These are phyloP conservation scores for Kalmusia sp. DNA, from an alignment of 2,329 filamentous ascomycete species.

Conservation along the genomic window DNA sequence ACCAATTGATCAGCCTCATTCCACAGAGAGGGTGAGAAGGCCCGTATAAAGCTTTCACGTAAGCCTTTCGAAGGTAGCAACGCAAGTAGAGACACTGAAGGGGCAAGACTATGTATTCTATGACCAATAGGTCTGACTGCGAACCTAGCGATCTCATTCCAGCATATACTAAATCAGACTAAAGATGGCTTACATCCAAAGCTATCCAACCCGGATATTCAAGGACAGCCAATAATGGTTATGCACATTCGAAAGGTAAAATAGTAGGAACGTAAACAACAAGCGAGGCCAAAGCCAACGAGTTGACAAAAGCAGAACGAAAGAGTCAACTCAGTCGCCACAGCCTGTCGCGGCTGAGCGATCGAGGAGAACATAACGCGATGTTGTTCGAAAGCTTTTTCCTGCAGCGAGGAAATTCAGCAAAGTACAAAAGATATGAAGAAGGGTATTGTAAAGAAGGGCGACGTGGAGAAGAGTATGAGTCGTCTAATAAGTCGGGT, in stretches of 20 bases:
- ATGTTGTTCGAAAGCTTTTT: slow-evolving; percentile 1
- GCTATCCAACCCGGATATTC: slow-evolving; percentile 4
- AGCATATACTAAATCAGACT: slow-evolving; percentile 7
- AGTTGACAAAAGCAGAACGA: background rate
- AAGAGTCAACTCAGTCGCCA: background rate
- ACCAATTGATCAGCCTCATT: too few species aligned
- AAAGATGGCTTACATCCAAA: background rate
- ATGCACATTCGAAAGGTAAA: slow-evolving; percentile 2
- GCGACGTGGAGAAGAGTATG: background rate
- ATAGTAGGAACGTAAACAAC: background rate
- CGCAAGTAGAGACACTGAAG: background rate
- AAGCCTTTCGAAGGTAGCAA: too few species aligned
- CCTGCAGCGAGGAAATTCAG: background rate
- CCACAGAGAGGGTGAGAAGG: too few species aligned
- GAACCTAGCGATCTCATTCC: background rate
- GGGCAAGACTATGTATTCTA: background rate
- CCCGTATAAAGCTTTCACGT: too few species aligned
- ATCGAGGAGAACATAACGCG: background rate
- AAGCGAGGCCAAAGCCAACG: background rate
- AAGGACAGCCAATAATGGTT: slow-evolving; percentile 1
- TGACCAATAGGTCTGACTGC: background rate
- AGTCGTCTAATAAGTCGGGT: background rate
- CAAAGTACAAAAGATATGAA: slow-evolving; percentile 2
- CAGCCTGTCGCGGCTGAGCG: background rate
- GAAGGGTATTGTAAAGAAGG: slow-evolving; percentile 9